A percentile compares a stretch with the other conserved stretches of the same genome.
phyloP scores from a whole-genome alignment of 805 yeast genomes.

The Candida nanaspora region DNA sequence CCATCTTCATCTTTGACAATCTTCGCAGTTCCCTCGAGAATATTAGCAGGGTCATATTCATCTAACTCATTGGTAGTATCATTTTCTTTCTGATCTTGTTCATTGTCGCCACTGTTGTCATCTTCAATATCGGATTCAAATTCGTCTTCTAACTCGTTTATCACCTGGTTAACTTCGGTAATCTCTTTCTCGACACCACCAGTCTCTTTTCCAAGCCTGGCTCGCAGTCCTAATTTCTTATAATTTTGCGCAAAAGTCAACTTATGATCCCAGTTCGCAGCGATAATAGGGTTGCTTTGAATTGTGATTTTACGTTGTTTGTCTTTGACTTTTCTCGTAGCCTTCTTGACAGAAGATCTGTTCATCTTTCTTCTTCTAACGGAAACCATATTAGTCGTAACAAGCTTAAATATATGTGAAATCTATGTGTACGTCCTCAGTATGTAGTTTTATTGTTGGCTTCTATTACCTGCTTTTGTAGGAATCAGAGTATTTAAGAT shows the following conservation, averaged over 20 bases:
- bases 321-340: conserved; percentile 64
- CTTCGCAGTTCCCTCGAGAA: conserved; percentile 75
- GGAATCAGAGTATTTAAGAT: too few species aligned
- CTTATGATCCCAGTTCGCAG: conserved; percentile 82
- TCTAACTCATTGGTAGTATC: too few species aligned
- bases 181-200: conserved; percentile 75
- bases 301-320: conserved; percentile 61
- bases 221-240: conserved; percentile 67
- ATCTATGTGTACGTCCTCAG: background rate
- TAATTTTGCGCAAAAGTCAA: conserved; percentile 84
- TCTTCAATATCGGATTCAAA: conserved; percentile 20
- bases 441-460: too few species aligned
- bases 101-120: conserved; percentile 23
- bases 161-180: conserved; percentile 29
- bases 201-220: conserved; percentile 57
- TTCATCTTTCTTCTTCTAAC: conserved; percentile 85
- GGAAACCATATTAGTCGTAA: conserved; percentile 30
- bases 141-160: conserved; percentile 12
- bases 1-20: conserved; percentile 66
- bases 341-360: conserved; percentile 62
- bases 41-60: conserved; percentile 48
- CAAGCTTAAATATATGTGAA: too few species aligned
- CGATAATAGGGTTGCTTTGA: conserved; percentile 72
- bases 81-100: conserved; percentile 27
- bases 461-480: too few species aligned